phyloP scores from a whole-genome alignment of 2,329 filamentous ascomycete species.

The Curvularia eragrostidis region DNA sequence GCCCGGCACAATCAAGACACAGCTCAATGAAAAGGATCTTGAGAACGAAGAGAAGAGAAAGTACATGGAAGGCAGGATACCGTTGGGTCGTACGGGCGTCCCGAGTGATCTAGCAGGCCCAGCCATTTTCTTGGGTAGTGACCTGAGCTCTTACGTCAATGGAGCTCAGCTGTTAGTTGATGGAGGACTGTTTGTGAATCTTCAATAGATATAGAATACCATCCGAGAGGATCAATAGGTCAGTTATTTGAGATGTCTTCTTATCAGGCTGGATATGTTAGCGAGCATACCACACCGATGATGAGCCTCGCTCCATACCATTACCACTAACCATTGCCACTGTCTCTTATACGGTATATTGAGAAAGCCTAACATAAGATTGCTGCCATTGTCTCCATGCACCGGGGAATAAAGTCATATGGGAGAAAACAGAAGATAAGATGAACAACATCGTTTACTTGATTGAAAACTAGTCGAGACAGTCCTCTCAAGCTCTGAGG shows the following conservation, averaged over 20 bases:
- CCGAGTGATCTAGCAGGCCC: constrained; percentile 79
- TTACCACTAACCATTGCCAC: neutral
- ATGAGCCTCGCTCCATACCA: neutral
- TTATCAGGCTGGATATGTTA: neutral
- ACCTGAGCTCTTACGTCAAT: constrained; percentile 65
- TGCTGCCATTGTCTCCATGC: neutral
- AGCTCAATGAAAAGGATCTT: constrained; percentile 83
- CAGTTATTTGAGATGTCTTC: neutral
- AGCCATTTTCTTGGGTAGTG: constrained; percentile 82
- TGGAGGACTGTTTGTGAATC: constrained; percentile 86
- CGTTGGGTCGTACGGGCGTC: constrained; percentile 60
- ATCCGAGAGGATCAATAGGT: neutral
- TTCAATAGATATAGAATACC: constrained; percentile 49
- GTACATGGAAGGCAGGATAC: constrained; percentile 84
- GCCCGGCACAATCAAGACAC: constrained; percentile 82
- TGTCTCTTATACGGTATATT: neutral
- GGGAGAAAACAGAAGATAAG: neutral
- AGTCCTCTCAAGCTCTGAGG: neutral
- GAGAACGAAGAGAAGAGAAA: constrained; percentile 72
- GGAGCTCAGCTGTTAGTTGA: constrained; percentile 86
- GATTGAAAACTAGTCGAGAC: neutral
- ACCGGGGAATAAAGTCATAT: neutral
- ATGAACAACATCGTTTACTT: neutral
- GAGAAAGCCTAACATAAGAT: neutral
- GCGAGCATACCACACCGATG: neutral